Conservation (phyloP, 1,284 basidiomycete genomes). For the Caloboletus inedulis region DNA sequence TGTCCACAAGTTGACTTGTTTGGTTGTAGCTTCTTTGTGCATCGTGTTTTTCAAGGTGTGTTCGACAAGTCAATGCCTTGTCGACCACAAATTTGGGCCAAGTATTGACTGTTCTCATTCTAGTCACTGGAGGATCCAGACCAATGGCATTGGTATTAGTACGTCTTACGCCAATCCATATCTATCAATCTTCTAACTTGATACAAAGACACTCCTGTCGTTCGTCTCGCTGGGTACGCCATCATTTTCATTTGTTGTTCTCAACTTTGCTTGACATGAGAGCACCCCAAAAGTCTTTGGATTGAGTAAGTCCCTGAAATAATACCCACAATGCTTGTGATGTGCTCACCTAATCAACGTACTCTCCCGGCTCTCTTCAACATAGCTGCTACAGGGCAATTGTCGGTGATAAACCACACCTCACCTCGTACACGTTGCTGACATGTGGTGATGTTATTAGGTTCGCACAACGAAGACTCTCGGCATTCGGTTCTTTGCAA, state of each 20-base stretch:
- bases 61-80: neutral
- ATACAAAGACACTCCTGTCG: conserved; percentile 19
- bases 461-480: conserved; percentile 20
- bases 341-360: neutral
- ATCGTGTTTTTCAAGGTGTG: conserved; percentile 34
- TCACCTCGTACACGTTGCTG: neutral
- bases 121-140: conserved; percentile 24
- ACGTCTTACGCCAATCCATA: neutral
- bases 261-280: conserved; percentile 14
- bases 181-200: neutral
- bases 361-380: neutral
- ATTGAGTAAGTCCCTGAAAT: conserved; percentile 25
- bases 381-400: conserved; percentile 25
- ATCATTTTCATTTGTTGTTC: neutral
- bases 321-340: neutral
- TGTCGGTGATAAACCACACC: conserved; percentile 21
- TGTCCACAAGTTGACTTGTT: neutral
- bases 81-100: neutral
- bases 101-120: neutral
- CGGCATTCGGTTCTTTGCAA: conserved; percentile 17
- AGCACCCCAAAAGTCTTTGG: conserved; percentile 29
- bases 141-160: conserved; percentile 18
- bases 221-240: conserved; percentile 23
- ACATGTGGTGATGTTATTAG: conserved; percentile 16
- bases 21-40: conserved; percentile 33